Conservation (phyloP, 805 yeast species). For the Tetrapisispora taiwanensis region DNA sequence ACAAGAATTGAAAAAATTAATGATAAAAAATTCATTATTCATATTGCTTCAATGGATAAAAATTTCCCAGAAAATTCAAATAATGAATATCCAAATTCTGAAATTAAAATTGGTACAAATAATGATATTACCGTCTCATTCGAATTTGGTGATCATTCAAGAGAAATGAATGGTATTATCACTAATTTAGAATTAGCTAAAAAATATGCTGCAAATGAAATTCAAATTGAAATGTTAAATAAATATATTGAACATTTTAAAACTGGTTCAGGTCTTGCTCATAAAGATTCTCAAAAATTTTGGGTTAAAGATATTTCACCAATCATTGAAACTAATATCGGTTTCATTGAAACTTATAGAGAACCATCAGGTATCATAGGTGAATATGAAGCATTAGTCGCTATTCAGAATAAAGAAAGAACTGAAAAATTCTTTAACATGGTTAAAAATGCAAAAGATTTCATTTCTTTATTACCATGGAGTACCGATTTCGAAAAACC, state of each 20-base stretch:
- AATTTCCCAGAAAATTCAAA: constrained; percentile 24
- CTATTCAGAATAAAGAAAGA: constrained; percentile 80
- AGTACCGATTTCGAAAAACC: constrained; percentile 65
- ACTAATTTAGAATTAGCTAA: constrained; percentile 47
- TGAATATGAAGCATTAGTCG: constrained; percentile 88
- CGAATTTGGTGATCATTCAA: constrained; percentile 68
- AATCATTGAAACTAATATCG: constrained; percentile 67
- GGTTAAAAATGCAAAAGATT: constrained; percentile 56
- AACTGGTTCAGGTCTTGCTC: constrained; percentile 79
- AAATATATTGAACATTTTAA: constrained; percentile 59
- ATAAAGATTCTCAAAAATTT: constrained; percentile 68
- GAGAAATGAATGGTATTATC: constrained; percentile 53
- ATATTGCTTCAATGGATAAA: constrained; percentile 59
- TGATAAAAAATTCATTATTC: constrained; percentile 42
- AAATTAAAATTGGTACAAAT: constrained; percentile 26
- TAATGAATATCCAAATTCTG: constrained; percentile 39
- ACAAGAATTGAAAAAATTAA: constrained; percentile 56
- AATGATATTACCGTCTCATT: constrained; percentile 38
- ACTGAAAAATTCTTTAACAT: constrained; percentile 68
- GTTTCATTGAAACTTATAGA: constrained; percentile 86
- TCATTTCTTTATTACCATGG: constrained; percentile 72
- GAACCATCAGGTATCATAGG: constrained; percentile 89
- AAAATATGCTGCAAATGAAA: constrained; percentile 60
- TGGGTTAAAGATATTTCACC: constrained; percentile 90
- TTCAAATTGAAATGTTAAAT: constrained; percentile 55